These are phyloP conservation scores for Coemansia sp. DNA, from an alignment of 192 early-diverging fungal species.

Conservation along the genomic window DNA sequence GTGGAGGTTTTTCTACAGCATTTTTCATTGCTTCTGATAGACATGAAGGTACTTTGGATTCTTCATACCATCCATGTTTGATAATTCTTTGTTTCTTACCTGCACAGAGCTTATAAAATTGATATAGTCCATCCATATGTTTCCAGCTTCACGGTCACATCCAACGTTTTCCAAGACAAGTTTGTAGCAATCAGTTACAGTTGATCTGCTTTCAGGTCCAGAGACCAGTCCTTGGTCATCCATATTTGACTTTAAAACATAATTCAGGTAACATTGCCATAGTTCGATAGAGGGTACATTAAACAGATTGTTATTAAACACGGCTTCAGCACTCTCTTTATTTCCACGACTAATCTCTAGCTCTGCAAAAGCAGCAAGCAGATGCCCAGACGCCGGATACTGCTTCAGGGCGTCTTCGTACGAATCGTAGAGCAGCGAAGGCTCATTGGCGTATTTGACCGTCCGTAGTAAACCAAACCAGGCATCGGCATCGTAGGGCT, in stretches of 20 bases:
- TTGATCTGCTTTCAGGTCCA: constrained; percentile 61
- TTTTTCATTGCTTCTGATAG: no score
- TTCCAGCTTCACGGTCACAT: constrained; percentile 81
- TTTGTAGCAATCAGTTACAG: constrained; percentile 83
- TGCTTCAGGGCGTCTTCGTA: constrained; percentile 72
- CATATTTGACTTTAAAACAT: constrained; percentile 75
- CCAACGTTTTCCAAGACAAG: constrained; percentile 88
- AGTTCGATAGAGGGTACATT: constrained; percentile 83
- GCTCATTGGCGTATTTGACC: constrained; percentile 59
- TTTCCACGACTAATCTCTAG: constrained; percentile 78
- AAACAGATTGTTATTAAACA: constrained; percentile 81
- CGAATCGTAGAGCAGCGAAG: constrained; percentile 59
- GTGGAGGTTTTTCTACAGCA: no score
- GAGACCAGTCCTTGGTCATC: constrained; percentile 51
- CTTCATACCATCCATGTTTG: no score
- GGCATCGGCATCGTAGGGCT: constrained; percentile 63
- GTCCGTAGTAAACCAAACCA: constrained; percentile 68
- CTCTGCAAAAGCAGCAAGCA: constrained; percentile 78
- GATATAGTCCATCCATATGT: constrained; percentile 88
- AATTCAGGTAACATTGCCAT: constrained; percentile 86
- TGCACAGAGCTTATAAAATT: constrained; percentile 73
- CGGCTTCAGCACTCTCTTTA: constrained; percentile 73
- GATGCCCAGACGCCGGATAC: constrained; percentile 79
- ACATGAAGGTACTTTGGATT: no score
- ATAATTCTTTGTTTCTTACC: constrained; percentile 55